These are phyloP conservation scores for Aspergillus kassunensis DNA, from an alignment of 495 filamentous ascomycete species.

Conservation along the genomic window DNA sequence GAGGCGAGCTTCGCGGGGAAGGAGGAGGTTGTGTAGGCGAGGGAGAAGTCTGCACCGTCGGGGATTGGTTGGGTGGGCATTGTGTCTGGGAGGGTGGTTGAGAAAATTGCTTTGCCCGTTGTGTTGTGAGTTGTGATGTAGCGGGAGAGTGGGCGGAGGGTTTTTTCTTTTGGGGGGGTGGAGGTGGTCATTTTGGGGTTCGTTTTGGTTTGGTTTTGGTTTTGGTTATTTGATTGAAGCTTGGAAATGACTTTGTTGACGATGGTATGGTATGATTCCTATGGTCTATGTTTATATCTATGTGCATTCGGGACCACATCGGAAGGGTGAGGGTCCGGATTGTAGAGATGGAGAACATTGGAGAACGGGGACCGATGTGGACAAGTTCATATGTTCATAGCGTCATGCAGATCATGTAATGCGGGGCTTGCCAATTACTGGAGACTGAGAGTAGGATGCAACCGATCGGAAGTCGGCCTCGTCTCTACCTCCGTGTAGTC, in stretches of 20 bases:
- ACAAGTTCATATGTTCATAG: constrained; percentile 1
- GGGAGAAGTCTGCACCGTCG: constrained; percentile 27
- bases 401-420: too few relatives aligned
- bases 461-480: too few relatives aligned
- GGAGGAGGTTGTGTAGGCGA: constrained; percentile 48
- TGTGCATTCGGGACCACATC: constrained; percentile 28
- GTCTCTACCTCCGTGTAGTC: neutral
- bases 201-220: constrained; percentile 1
- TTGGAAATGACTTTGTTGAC: neutral
- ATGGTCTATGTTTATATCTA: neutral
- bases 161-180: constrained; percentile 17
- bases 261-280: neutral
- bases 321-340: constrained; percentile 3
- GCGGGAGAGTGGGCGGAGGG: constrained; percentile 33
- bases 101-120: constrained; percentile 33
- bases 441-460: too few relatives aligned
- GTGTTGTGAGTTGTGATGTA: constrained; percentile 39
- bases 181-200: neutral
- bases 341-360: too few relatives aligned
- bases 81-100: constrained; percentile 17
- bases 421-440: too few relatives aligned
- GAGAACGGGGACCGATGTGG: neutral
- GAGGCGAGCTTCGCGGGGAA: constrained; percentile 50
- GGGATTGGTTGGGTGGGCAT: constrained; percentile 23
- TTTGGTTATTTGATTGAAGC: neutral